phyloP scores from a whole-genome alignment of 2,329 filamentous ascomycete genomes.

The Cadophora sp. region DNA sequence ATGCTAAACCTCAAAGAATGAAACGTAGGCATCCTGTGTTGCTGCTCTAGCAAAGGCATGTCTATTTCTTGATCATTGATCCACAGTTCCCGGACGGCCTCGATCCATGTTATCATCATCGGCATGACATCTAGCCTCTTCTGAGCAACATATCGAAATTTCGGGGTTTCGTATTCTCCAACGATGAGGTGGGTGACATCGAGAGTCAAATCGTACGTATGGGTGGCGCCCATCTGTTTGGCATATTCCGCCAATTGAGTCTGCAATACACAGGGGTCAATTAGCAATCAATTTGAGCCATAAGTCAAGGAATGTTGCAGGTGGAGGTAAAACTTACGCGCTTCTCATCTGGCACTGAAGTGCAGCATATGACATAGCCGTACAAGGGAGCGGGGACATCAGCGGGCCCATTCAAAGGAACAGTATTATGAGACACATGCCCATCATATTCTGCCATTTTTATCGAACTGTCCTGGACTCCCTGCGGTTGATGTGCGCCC shows the following conservation, averaged over 20 bases:
- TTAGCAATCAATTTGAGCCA: conserved; percentile 13
- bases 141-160: conserved; percentile 94
- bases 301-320: neutral
- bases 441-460: conserved; percentile 29
- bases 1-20: conserved; percentile 69
- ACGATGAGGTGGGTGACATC: conserved; percentile 95
- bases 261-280: conserved; percentile 41
- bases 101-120: conserved; percentile 83
- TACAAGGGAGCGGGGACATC: conserved; percentile 56
- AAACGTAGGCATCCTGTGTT: conserved; percentile 70
- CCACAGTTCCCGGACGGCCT: conserved; percentile 81
- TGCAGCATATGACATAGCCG: conserved; percentile 85
- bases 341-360: conserved; percentile 79
- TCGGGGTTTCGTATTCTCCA: conserved; percentile 86
- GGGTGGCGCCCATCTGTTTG: conserved; percentile 81
- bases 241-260: conserved; percentile 68
- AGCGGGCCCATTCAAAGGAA: conserved; percentile 32
- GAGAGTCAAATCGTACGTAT: conserved; percentile 92
- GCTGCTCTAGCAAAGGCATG: conserved; percentile 69
- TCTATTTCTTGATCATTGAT: conserved; percentile 79
- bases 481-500: neutral
- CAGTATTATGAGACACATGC: conserved; percentile 18
- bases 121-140: conserved; percentile 86
- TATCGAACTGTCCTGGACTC: neutral
- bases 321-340: conserved; percentile 61